phyloP scores from a whole-genome alignment of 148 eudicot species.

The Camellia granthamiana region DNA sequence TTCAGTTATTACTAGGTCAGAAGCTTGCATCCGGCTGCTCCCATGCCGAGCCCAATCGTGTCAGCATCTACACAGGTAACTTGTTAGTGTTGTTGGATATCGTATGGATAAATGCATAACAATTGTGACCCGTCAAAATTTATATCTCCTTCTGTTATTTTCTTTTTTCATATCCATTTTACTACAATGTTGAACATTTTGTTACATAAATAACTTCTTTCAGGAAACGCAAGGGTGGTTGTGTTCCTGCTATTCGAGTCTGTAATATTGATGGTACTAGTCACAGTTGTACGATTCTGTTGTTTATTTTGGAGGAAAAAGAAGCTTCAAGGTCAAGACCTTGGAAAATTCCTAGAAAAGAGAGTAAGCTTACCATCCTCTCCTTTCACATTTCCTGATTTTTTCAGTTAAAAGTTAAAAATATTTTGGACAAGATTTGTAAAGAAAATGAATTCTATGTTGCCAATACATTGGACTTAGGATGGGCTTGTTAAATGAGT shows the following conservation, averaged over 20 bases:
- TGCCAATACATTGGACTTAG: neutral
- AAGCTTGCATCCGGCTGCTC: constrained; percentile 71
- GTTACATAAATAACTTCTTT: constrained; percentile 4
- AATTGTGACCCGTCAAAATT: neutral
- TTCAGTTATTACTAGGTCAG: constrained; percentile 42
- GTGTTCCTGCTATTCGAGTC: constrained; percentile 68
- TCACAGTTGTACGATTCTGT: constrained; percentile 63
- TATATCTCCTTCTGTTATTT: too few species aligned
- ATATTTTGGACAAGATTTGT: neutral
- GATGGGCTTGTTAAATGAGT: neutral
- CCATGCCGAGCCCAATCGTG: constrained; percentile 39
- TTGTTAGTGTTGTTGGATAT: neutral
- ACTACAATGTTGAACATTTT: neutral
- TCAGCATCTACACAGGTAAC: constrained; percentile 70
- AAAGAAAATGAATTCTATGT: neutral
- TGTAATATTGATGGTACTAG: constrained; percentile 45
- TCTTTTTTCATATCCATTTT: neutral
- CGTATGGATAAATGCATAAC: neutral
- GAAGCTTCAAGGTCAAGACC: constrained; percentile 73
- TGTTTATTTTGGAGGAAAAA: constrained; percentile 80
- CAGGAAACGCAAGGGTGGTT: constrained; percentile 75
- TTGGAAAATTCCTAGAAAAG: constrained; percentile 77
- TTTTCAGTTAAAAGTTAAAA: neutral
- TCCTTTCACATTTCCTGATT: neutral
- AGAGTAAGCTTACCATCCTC: constrained; percentile 50